Evolutionary conservation across 1,139 yeast genomes (phyloP), one percentile per base, ranked within the genome.

Genomic region (Saccharomyces hybrid): DNA sequence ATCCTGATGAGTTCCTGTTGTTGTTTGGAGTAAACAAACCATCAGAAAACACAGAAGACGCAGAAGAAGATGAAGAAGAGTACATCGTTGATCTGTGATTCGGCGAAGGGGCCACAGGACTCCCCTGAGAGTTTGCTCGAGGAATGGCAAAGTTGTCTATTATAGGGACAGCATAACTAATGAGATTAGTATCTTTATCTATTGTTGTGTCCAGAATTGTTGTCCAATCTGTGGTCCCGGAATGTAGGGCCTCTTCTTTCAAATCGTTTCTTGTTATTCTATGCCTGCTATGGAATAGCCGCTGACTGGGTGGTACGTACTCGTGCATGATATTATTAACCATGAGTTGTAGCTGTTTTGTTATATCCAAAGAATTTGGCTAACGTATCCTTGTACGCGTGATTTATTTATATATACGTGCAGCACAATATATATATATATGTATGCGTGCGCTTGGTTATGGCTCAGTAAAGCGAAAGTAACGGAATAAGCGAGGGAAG

Each of bases 291-390:
- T 51, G 46, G 27, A 47, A 51, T 6, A 51, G 38, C 50, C 53
- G 50, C 50, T 51, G 50, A n/a, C 53, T 38, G 13, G 53, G 53
- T 11, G 53, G 50, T 20, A 47, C 34, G 28, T 51, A 51, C 26
- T 11, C 44, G 13, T 38, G 44, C 42, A 46, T 46, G 20, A 25
- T 25, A 13, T 46, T 13, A 14, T 14, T 25, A 46, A 23, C 16
- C 13, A 7, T 26, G 16, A 20, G 23, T 38, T 11, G 44, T 13
- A 38, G 25, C 13, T 38, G 44, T 13, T 38, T 38, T 9, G 26
- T 38, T 38, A 38, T 38, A 20, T 13, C 11, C 9, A 20, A 38
- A 16, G 25, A 9, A 4, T 9, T 20, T 38, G 11, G 44, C 25
- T 5, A 38, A 38, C 7, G 26, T 38, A 4, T 5, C 44, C 25